Evolutionary conservation across 1,284 basidiomycete species (phyloP).

Genomic region (Fomitopsis betulina): DNA sequence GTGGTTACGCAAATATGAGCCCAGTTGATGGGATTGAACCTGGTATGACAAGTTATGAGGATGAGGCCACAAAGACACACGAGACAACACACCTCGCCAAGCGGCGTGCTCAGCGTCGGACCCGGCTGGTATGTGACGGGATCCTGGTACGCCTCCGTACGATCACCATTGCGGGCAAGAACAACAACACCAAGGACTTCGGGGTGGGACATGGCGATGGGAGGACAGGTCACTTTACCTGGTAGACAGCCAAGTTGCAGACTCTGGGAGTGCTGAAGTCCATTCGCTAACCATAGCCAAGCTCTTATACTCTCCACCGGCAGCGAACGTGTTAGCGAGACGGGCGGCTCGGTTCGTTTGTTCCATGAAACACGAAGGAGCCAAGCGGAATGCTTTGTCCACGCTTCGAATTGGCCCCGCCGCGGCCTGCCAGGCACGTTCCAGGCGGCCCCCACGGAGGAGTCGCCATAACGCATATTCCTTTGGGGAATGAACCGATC

Average conservation of each 20-base stretch:
- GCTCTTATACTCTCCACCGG: background rate
- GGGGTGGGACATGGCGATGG: conserved; percentile 45
- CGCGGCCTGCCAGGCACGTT: conserved; percentile 2
- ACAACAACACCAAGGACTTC: conserved; percentile 79
- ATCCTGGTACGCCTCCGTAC: conserved; percentile 66
- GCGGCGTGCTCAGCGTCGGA: conserved; percentile 77
- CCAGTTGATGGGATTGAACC: conserved; percentile 73
- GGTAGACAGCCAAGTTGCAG: background rate
- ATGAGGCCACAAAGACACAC: background rate
- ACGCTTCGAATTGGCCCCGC: background rate
- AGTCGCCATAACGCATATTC: background rate
- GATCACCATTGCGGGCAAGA: conserved; percentile 82
- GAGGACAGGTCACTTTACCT: background rate
- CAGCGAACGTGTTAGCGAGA: background rate
- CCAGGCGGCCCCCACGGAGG: background rate
- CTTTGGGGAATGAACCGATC: background rate
- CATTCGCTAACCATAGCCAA: background rate
- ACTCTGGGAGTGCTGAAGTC: conserved; percentile 3
- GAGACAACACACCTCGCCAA: conserved; percentile 61
- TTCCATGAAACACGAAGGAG: conserved; percentile 4
- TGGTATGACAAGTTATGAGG: conserved; percentile 21
- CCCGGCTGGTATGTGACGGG: conserved; percentile 64
- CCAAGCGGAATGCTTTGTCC: background rate
- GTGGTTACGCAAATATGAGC: conserved; percentile 56
- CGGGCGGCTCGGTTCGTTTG: background rate